Evolutionary conservation across 352 stramenopile genomes (phyloP).

Genomic region (Pythium vanterpoolii): DNA sequence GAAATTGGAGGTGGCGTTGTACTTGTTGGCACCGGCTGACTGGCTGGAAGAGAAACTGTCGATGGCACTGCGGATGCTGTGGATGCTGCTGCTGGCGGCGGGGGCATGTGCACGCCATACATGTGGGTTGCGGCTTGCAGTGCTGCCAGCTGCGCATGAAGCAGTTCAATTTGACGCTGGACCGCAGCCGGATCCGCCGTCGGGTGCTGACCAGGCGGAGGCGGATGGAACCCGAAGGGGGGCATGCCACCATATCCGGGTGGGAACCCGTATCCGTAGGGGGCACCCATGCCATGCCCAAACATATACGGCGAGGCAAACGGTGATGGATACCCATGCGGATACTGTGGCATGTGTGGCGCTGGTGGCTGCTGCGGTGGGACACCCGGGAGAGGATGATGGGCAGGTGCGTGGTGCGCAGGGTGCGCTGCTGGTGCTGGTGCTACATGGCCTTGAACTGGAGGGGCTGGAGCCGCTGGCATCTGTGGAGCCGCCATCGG

Average conservation of each 20-base stretch:
- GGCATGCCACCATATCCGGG: conserved; percentile 53
- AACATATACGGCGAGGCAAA: conserved; percentile 68
- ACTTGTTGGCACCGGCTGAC: background rate
- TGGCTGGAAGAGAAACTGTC: background rate
- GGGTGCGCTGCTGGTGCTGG: background rate
- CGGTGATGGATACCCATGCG: conserved; percentile 37
- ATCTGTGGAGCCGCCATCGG: conserved; percentile 5
- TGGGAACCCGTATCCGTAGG: conserved; percentile 55
- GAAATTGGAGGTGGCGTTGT: background rate
- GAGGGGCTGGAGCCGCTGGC: conserved; percentile 15
- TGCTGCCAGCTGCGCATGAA: conserved; percentile 26
- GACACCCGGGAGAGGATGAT: background rate
- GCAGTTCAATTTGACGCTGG: conserved; percentile 27
- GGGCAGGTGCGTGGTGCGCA: background rate
- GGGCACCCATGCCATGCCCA: conserved; percentile 32
- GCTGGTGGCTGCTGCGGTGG: background rate
- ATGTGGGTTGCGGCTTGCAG: conserved; percentile 25
- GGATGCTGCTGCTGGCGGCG: background rate
- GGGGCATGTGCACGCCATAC: conserved; percentile 17
- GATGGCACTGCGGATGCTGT: background rate
- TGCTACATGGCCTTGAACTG: background rate
- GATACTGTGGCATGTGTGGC: conserved; percentile 25
- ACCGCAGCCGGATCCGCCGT: conserved; percentile 19
- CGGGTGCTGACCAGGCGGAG: conserved; percentile 7
- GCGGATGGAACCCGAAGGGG: conserved; percentile 29